Conservation (phyloP, 345 rosid genomes). For the Anacardium occidentale region DNA sequence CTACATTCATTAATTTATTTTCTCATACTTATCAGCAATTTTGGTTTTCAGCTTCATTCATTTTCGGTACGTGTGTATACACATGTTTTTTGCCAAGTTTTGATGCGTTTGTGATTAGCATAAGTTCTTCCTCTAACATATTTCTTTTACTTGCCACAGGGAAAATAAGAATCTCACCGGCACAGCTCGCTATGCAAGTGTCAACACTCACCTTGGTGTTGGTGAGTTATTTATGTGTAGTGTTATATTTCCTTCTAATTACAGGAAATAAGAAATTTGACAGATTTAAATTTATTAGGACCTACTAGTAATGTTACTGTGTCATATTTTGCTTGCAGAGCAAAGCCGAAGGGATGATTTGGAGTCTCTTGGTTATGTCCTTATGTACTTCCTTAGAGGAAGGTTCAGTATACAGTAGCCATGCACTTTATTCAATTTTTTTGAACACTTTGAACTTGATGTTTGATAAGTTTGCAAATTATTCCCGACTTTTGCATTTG, state of each 20-base stretch:
- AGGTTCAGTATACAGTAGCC: conserved; percentile 42
- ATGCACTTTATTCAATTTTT: neutral
- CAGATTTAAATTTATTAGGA: neutral
- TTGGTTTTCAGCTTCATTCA: neutral
- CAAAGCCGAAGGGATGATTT: conserved; percentile 95
- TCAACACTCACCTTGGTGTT: conserved; percentile 80
- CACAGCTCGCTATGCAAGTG: conserved; percentile 93
- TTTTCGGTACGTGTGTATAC: neutral
- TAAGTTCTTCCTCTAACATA: neutral
- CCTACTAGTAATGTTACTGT: conserved; percentile 8
- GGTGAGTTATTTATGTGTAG: conserved; percentile 39
- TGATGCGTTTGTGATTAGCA: conserved; percentile 17
- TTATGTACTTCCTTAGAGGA: conserved; percentile 85
- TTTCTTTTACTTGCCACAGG: conserved; percentile 36
- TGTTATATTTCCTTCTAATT: conserved; percentile 18
- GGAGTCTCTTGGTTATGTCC: conserved; percentile 88
- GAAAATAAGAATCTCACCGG: conserved; percentile 89
- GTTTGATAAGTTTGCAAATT: conserved; percentile 11
- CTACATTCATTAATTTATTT: neutral
- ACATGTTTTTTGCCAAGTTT: neutral
- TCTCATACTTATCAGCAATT: neutral
- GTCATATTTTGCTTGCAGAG: conserved; percentile 42
- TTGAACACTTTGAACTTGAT: conserved; percentile 16
- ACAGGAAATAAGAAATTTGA: conserved; percentile 1
- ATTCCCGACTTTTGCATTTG: conserved; percentile 5